Base-by-base conservation (phyloP, 768 basidiomycete species). In the Psilocybe cyanescens region DNA sequence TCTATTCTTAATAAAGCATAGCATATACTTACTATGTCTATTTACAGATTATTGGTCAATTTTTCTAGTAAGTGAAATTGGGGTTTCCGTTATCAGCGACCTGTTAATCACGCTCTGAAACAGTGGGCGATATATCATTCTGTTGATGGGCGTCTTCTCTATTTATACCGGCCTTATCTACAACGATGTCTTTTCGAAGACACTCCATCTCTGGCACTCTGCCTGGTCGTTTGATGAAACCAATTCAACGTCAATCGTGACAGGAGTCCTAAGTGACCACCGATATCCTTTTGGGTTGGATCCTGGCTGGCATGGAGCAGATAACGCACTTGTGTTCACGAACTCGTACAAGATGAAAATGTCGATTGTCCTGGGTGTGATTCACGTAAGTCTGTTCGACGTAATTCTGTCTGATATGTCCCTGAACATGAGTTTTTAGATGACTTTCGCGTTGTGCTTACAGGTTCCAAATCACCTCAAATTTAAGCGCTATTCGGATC, bases 281-380 rank as follows among this genome's bases (percentile, higher is more conserved):
- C 81, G 84, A n/a, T 99, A 99, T 78, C 87, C 91, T 2, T 95
- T 99, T 66, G 97, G 97, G 66, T 73, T 99, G 64, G 97, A 99
- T 73, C 95, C 95, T 55, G 88, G 79, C 52, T 99, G 97, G 97
- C 95, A 97, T 71, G 94, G 89, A 17, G 84, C 96, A 4, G 92
- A 94, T 65, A 99, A 99, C 71, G 82, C 81, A 1, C 83, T 99
- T 60, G 88, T 97, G 46, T 99, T 99, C 76, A 91, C 91, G 55
- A 99, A 99, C 77, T 98, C 96, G 41, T 97, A 97, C 81, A 99
- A 99, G 88, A 99, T 99, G 97, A 99, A 99, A 81, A 95, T 99
- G 94, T 92, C 94, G 19, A 89, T 99, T 70, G 86, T 99, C 37
- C 76, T 99, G 56, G 97, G 97, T 74, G 96, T 99, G 65, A 91